phyloP scores from a whole-genome alignment of 2,329 filamentous ascomycete genomes.

The Dryadomyces quercus-mongolicae region DNA sequence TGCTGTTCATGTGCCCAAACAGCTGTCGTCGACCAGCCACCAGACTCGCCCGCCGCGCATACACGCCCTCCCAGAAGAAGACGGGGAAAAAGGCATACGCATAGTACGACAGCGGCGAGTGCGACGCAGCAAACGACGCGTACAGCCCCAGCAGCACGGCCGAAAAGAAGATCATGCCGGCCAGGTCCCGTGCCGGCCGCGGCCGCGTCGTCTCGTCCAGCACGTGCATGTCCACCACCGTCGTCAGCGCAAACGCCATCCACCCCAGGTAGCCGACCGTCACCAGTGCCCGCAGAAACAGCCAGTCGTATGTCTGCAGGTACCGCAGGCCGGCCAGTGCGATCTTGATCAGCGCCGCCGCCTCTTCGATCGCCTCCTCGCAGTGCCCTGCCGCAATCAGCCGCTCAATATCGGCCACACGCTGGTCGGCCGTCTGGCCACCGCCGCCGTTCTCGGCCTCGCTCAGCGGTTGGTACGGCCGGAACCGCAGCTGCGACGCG shows the following conservation, averaged over 20 bases:
- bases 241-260: conserved; percentile 86
- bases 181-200: conserved; percentile 47
- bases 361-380: conserved; percentile 69
- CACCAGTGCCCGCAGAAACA: conserved; percentile 81
- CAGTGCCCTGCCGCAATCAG: conserved; percentile 55
- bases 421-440: conserved; percentile 38
- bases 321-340: conserved; percentile 79
- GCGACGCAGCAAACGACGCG: conserved; percentile 66
- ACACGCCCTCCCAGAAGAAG: conserved; percentile 94
- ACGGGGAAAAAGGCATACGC: conserved; percentile 86
- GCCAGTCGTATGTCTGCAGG: conserved; percentile 96
- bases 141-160: conserved; percentile 66
- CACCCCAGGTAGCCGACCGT: conserved; percentile 88
- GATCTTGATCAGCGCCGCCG: conserved; percentile 62
- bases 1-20: conserved; percentile 55
- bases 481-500: conserved; percentile 62
- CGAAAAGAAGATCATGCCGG: conserved; percentile 55
- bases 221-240: conserved; percentile 79
- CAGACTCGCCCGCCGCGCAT: conserved; percentile 61
- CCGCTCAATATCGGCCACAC: conserved; percentile 53
- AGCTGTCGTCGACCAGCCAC: conserved; percentile 53
- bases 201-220: conserved; percentile 56
- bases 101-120: conserved; percentile 77
- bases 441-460: conserved; percentile 23
- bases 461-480: conserved; percentile 60